These are phyloP conservation scores for Sporobolomyces roseus DNA, from an alignment of 768 basidiomycete genomes.

Conservation along the genomic window DNA sequence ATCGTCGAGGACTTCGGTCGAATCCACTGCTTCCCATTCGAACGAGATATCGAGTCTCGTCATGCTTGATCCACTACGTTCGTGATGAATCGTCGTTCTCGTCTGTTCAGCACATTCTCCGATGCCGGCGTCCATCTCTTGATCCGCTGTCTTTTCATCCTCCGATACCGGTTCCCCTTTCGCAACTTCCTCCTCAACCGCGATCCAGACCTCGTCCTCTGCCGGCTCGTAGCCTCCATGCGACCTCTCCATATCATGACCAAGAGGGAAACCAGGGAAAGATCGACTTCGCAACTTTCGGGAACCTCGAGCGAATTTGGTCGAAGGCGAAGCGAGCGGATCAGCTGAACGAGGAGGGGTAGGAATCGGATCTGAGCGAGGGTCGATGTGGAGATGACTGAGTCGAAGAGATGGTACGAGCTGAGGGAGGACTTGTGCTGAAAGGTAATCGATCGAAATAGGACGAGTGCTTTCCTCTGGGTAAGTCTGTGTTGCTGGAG, in stretches of 20 bases:
- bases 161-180: no score
- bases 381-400: conserved; percentile 1
- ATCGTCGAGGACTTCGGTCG: conserved; percentile 16
- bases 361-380: not conserved
- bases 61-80: not conserved
- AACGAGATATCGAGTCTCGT: conserved; percentile 29
- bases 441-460: conserved; percentile 31
- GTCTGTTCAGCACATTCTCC: no score
- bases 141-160: no score
- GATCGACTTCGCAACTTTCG: conserved; percentile 25
- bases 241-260: not conserved
- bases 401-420: conserved; percentile 30
- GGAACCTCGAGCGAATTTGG: not conserved
- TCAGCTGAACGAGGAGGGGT: not conserved
- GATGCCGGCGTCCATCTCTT: no score
- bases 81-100: not conserved
- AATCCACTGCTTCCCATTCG: conserved; percentile 23
- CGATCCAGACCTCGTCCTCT: conserved; percentile 15
- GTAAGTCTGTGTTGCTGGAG: not conserved
- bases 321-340: no score
- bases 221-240: no score
- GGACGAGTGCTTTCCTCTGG: not conserved
- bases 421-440: conserved; percentile 24
- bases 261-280: not conserved
- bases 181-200: conserved; percentile 4